Evolutionary conservation across 768 basidiomycete genomes (phyloP).

Genomic region (Calocybe cyanea): DNA sequence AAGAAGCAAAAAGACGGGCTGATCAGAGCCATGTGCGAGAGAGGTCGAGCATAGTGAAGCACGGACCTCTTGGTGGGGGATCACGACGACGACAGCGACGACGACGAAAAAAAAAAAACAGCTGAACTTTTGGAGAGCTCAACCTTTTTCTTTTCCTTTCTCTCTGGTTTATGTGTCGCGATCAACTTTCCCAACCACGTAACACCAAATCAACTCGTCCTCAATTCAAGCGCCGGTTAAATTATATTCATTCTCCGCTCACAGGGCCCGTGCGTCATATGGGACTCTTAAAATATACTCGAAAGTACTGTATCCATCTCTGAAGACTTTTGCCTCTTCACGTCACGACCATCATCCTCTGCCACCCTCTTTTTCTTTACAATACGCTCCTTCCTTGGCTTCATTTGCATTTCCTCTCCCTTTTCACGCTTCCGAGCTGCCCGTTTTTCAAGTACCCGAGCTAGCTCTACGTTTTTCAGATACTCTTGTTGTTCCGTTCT

Average conservation of each 20-base stretch:
- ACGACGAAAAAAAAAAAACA: too few species aligned
- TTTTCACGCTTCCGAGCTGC: conserved; percentile 59
- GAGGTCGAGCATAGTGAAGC: conserved; percentile 87
- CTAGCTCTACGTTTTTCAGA: conserved; percentile 90
- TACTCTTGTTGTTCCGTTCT: conserved; percentile 89
- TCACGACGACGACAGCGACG: too few species aligned
- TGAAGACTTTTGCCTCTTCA: conserved; percentile 26
- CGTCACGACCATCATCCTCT: conserved; percentile 11
- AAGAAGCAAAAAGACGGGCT: conserved; percentile 55
- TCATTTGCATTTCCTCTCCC: conserved; percentile 47
- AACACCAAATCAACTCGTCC: too few species aligned
- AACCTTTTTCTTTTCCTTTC: too few species aligned
- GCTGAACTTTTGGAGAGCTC: too few species aligned
- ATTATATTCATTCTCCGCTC: too few species aligned
- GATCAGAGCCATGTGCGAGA: conserved; percentile 71
- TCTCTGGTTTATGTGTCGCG: too few species aligned
- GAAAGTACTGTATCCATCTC: conserved; percentile 15
- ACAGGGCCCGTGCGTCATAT: too few species aligned
- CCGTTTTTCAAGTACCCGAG: conserved; percentile 81
- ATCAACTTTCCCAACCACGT: too few species aligned
- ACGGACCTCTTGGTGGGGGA: conserved; percentile 87
- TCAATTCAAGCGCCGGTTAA: too few species aligned
- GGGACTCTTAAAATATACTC: conserved; percentile 14
- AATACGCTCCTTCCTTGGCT: conserved; percentile 28
- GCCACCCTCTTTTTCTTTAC: conserved; percentile 25